Conservation (phyloP, 2,329 filamentous ascomycete species). For the Botrytis galanthina region DNA sequence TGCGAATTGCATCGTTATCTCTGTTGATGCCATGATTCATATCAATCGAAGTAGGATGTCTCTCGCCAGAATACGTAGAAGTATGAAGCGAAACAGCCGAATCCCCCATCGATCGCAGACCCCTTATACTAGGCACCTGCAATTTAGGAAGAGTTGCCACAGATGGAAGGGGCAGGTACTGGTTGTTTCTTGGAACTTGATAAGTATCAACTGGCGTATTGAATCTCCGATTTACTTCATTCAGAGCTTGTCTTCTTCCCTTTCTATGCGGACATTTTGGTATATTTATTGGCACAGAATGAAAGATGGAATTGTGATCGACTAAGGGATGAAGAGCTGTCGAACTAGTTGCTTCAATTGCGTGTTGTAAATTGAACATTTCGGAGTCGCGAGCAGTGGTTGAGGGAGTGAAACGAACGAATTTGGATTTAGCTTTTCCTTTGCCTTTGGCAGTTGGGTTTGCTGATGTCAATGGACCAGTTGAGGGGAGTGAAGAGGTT, state of each 20-base stretch:
- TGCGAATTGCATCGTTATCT: background rate
- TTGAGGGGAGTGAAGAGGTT: slow-evolving; percentile 3
- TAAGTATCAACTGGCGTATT: background rate
- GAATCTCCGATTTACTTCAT: background rate
- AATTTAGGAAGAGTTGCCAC: background rate
- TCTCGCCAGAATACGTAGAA: background rate
- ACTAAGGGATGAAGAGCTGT: slow-evolving; percentile 14
- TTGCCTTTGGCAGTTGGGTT: background rate
- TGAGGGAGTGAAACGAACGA: slow-evolving; percentile 17
- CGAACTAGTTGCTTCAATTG: slow-evolving; percentile 19
- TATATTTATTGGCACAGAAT: background rate
- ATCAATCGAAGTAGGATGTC: background rate
- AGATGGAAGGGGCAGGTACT: slow-evolving; percentile 7
- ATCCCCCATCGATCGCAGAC: background rate
- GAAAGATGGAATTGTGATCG: background rate
- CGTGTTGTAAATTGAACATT: slow-evolving; percentile 13
- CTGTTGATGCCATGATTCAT: background rate
- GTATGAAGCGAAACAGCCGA: background rate
- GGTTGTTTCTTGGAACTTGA: background rate
- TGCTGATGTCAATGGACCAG: background rate
- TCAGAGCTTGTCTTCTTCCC: background rate
- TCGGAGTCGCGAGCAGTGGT: slow-evolving; percentile 20
- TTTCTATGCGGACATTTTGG: slow-evolving; percentile 16
- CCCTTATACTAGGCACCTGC: background rate
- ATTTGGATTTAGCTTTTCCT: slow-evolving; percentile 5